Evolutionary conservation across 352 stramenopile species (phyloP).

Genomic region (Globisporangium uncinulatum): DNA sequence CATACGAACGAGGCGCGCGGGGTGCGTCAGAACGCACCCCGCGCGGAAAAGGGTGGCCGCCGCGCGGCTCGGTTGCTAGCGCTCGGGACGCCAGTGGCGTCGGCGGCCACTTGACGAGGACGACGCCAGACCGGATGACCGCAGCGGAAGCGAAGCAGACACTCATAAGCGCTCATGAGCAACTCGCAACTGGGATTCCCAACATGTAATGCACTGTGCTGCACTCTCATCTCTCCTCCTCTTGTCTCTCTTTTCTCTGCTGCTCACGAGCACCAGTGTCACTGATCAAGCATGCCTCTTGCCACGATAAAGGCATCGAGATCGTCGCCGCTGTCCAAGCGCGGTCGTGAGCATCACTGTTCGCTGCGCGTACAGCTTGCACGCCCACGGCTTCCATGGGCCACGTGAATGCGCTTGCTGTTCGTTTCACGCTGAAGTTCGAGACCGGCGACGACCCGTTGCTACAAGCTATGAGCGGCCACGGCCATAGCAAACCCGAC

Average conservation of each 20-base stretch:
- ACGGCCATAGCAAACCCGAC: too few species aligned
- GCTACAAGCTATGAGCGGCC: too few species aligned
- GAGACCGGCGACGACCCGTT: neutral
- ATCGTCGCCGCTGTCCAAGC: constrained; percentile 3
- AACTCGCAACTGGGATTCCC: neutral
- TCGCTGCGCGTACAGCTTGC: neutral
- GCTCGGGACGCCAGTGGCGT: constrained; percentile 60
- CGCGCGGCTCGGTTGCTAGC: too few species aligned
- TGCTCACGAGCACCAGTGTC: neutral
- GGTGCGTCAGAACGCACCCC: constrained; percentile 47
- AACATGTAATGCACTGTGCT: neutral
- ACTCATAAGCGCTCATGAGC: neutral
- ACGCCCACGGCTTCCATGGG: neutral
- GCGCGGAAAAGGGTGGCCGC: constrained; percentile 52
- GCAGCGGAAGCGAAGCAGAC: neutral
- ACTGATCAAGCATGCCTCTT: neutral
- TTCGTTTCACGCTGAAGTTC: neutral
- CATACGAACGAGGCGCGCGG: constrained; percentile 48
- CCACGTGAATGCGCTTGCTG: neutral
- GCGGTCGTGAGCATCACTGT: constrained; percentile 2
- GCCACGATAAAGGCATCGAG: neutral
- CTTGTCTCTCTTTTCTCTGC: too few species aligned
- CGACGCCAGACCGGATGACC: neutral
- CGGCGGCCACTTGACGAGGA: constrained; percentile 32
- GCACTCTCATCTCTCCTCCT: too few species aligned